phyloP scores from a whole-genome alignment of 768 basidiomycete species.

The Atractiella rhizophila region DNA sequence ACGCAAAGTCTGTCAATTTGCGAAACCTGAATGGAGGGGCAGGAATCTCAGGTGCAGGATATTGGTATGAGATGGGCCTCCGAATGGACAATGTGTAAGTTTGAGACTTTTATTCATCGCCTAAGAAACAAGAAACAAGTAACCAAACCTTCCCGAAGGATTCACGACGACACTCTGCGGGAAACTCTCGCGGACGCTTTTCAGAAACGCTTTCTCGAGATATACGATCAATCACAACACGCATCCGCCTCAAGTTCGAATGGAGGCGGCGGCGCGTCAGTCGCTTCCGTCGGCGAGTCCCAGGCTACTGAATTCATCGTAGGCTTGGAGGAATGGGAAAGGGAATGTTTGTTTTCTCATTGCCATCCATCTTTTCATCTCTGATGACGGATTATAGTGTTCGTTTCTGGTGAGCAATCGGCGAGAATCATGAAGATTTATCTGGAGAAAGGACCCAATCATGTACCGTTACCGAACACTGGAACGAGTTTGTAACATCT shows the following conservation, averaged over 20 bases:
- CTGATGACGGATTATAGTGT: too few relatives aligned
- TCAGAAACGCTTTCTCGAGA: constrained; percentile 11
- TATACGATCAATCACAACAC: constrained; percentile 18
- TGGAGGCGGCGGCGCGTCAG: constrained; percentile 8
- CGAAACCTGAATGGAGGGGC: constrained; percentile 16
- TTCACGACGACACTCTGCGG: constrained; percentile 9
- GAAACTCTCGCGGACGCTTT: constrained; percentile 11
- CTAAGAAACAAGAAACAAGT: too few relatives aligned
- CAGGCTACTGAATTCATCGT: constrained; percentile 15
- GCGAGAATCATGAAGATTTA: too few relatives aligned
- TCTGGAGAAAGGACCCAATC: too few relatives aligned
- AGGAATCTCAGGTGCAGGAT: constrained; percentile 1
- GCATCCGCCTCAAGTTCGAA: constrained; percentile 9
- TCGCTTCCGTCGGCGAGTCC: constrained; percentile 1
- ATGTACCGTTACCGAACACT: too few relatives aligned
- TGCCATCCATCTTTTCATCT: too few relatives aligned
- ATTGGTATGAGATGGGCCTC: not conserved
- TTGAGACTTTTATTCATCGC: too few relatives aligned
- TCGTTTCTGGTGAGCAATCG: too few relatives aligned
- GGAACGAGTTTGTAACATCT: too few relatives aligned
- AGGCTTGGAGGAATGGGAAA: constrained; percentile 17
- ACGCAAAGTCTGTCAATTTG: constrained; percentile 14
- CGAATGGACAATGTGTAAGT: too few relatives aligned
- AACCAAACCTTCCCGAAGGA: too few relatives aligned
- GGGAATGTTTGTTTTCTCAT: too few relatives aligned